Percentiles rank a stretch among this genome's conserved stretches.
These are phyloP conservation scores for Lanmaoa pseudosensibilis DNA, from an alignment of 768 basidiomycete species.

Conservation along the genomic window DNA sequence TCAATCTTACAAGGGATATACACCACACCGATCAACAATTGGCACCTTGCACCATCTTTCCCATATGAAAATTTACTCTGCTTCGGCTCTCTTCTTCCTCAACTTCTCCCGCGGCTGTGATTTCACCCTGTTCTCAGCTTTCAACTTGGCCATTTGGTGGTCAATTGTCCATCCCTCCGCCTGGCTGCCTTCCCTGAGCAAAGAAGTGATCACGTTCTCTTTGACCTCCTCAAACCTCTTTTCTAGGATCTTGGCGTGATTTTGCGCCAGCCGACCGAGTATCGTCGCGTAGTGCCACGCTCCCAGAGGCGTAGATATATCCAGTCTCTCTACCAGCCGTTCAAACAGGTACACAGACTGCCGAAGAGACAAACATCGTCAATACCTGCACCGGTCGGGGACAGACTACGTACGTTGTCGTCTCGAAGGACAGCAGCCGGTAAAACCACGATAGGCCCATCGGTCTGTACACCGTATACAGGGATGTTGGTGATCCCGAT, in stretches of 20 bases:
- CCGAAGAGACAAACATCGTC: neutral
- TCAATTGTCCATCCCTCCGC: slow-evolving; percentile 2
- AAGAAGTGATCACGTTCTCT: neutral
- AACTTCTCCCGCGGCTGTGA: neutral
- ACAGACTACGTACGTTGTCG: neutral
- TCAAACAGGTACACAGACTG: slow-evolving; percentile 8
- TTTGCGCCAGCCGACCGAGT: slow-evolving; percentile 7
- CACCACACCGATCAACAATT: neutral
- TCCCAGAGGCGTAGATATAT: slow-evolving; percentile 5
- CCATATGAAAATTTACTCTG: neutral
- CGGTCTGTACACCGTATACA: slow-evolving; percentile 10
- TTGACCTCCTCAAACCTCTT: neutral
- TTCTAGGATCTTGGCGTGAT: neutral
- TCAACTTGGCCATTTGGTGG: neutral
- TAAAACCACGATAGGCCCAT: neutral
- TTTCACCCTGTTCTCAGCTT: neutral
- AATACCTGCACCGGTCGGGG: too few species aligned
- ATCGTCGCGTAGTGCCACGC: slow-evolving; percentile 12
- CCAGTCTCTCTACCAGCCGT: neutral
- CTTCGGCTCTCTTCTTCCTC: neutral
- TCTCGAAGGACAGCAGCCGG: slow-evolving; percentile 1
- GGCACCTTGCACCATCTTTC: neutral
- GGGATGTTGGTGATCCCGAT: neutral
- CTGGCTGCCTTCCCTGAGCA: neutral
- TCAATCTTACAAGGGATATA: neutral